Percentiles rank a stretch among this genome's conserved stretches.
These are phyloP conservation scores for Pythium dissimile DNA, from an alignment of 352 stramenopile species.

Conservation along the genomic window DNA sequence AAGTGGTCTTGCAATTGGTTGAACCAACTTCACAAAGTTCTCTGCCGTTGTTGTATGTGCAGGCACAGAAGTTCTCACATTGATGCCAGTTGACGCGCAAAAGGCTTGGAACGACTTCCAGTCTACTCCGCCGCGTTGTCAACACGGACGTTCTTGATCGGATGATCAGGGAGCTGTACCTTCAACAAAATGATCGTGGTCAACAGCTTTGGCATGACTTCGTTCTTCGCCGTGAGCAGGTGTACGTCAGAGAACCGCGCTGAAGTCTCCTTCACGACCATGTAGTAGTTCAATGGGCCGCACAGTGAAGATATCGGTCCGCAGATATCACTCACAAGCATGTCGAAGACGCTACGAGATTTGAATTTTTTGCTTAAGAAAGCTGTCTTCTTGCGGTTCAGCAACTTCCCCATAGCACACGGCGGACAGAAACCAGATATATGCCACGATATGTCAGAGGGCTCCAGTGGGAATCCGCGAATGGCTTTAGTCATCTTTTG, in stretches of 20 bases:
- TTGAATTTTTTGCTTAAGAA: constrained; percentile 6
- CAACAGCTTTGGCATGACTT: constrained; percentile 21
- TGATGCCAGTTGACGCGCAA: constrained; percentile 12
- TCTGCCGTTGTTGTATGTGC: constrained; percentile 14
- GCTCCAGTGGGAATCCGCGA: neutral
- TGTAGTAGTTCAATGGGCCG: constrained; percentile 21
- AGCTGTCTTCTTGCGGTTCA: constrained; percentile 4
- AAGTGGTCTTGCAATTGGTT: constrained; percentile 10
- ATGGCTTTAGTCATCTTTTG: constrained; percentile 5
- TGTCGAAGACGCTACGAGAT: constrained; percentile 1
- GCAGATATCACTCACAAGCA: constrained; percentile 14
- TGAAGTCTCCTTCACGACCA: constrained; percentile 14
- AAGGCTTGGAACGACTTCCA: constrained; percentile 17
- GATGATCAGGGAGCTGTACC: constrained; percentile 14
- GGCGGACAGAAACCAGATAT: neutral
- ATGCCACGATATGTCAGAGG: neutral
- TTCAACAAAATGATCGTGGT: constrained; percentile 20
- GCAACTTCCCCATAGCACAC: constrained; percentile 13
- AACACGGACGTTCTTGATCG: constrained; percentile 13
- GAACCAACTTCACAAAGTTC: constrained; percentile 17
- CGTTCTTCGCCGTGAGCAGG: constrained; percentile 10
- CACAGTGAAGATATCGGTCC: constrained; percentile 16
- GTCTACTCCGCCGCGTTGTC: constrained; percentile 15
- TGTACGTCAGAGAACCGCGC: constrained; percentile 9
- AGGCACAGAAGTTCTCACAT: constrained; percentile 7